Percentiles rank a stretch among this genome's conserved stretches.
Conservation (phyloP, 2,329 filamentous ascomycete genomes). For the Phaeosphaeria sp. region DNA sequence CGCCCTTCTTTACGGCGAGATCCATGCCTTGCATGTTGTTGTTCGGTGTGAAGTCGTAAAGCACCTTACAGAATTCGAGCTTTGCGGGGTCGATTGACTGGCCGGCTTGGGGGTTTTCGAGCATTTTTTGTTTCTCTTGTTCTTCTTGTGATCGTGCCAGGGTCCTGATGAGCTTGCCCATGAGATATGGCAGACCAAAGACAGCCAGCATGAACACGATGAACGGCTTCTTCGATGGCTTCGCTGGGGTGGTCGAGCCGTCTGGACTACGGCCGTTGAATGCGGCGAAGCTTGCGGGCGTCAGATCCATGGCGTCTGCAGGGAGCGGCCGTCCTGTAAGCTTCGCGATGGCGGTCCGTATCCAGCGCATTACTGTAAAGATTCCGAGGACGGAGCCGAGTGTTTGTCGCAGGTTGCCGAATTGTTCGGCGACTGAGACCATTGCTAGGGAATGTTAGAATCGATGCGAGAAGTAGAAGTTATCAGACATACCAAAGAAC, state of each 20-base stretch:
- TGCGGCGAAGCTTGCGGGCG: constrained; percentile 86
- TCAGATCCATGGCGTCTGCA: constrained; percentile 84
- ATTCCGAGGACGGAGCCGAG: constrained; percentile 93
- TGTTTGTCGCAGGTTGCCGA: constrained; percentile 90
- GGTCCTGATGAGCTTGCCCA: constrained; percentile 92
- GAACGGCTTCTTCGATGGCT: constrained; percentile 91
- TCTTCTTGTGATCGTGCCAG: constrained; percentile 86
- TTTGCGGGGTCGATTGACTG: constrained; percentile 80
- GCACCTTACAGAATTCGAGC: constrained; percentile 92
- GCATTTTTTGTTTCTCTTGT: constrained; percentile 70
- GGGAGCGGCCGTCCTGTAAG: constrained; percentile 90
- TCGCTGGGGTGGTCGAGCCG: constrained; percentile 68
- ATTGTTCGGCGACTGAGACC: constrained; percentile 97
- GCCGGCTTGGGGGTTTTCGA: constrained; percentile 55
- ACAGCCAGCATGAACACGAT: constrained; percentile 94
- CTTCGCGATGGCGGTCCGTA: constrained; percentile 88
- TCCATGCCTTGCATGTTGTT: constrained; percentile 76
- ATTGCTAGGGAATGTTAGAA: constrained; percentile 66
- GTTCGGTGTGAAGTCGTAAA: constrained; percentile 93
- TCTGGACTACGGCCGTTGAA: constrained; percentile 79
- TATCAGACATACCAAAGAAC: constrained; percentile 80
- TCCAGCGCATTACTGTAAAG: constrained; percentile 94
- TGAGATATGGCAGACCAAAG: constrained; percentile 93
- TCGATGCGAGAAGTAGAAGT: neutral
- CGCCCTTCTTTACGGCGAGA: constrained; percentile 90